Evolutionary conservation across 305 asterid species (phyloP).

Genomic region (Lippia alba): DNA sequence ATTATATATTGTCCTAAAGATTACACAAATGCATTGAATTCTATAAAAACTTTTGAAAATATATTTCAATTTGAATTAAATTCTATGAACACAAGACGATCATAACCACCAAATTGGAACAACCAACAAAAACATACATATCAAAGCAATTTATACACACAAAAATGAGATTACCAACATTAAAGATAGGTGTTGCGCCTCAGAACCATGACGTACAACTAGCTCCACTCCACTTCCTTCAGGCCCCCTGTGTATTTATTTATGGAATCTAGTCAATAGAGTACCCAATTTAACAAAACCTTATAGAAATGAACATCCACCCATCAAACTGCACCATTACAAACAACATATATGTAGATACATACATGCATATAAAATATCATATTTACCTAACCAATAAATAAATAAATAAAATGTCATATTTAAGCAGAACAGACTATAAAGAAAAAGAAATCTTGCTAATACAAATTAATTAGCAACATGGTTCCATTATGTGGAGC

Average conservation of each 20-base stretch:
- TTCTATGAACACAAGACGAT: constrained; percentile 11
- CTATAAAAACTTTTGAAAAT: neutral
- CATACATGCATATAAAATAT: neutral
- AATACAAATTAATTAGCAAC: neutral
- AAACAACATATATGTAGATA: neutral
- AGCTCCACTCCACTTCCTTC: constrained; percentile 92
- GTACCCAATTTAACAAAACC: constrained; percentile 27
- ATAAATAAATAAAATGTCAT: too few relatives aligned
- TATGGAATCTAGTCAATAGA: constrained; percentile 33
- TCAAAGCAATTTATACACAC: constrained; percentile 15
- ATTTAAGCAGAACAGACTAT: neutral
- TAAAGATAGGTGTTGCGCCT: constrained; percentile 66
- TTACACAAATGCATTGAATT: too few relatives aligned
- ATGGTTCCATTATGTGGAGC: constrained; percentile 20
- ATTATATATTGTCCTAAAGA: too few relatives aligned
- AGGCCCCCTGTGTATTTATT: constrained; percentile 74
- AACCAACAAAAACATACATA: constrained; percentile 25
- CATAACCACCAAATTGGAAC: constrained; percentile 13
- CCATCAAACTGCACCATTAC: neutral
- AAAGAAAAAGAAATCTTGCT: neutral
- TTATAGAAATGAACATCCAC: neutral
- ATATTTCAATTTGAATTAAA: constrained; percentile 21
- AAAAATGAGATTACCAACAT: constrained; percentile 53
- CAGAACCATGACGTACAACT: constrained; percentile 66
- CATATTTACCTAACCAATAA: too few relatives aligned